Percentiles rank a stretch among this genome's conserved stretches.
These are phyloP conservation scores for Dactylellina leptospora DNA, from an alignment of 2,329 filamentous ascomycete genomes.

Conservation along the genomic window DNA sequence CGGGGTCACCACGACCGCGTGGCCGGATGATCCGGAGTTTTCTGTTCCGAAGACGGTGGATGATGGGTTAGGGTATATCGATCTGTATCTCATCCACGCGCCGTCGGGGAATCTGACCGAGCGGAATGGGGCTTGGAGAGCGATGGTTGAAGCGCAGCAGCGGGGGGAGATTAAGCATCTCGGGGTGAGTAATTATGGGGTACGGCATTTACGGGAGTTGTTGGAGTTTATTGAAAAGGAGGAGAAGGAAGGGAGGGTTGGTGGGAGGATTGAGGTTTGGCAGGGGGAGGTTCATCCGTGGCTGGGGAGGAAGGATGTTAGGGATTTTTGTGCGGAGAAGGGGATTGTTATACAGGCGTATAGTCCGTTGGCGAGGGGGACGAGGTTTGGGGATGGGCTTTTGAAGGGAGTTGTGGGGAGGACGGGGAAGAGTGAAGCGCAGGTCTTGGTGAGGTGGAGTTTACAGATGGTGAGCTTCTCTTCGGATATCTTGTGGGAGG, in stretches of 20 bases:
- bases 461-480: conserved; percentile 69
- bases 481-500: not conserved
- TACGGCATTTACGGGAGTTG: conserved; percentile 71
- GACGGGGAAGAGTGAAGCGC: conserved; percentile 76
- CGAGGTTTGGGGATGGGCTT: conserved; percentile 74
- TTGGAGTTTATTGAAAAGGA: conserved; percentile 65
- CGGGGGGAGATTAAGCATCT: conserved; percentile 70
- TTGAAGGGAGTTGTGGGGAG: conserved; percentile 74
- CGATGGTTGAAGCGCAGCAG: conserved; percentile 71
- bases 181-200: conserved; percentile 73
- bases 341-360: conserved; percentile 70
- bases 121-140: conserved; percentile 70
- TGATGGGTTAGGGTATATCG: conserved; percentile 53
- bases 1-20: conserved; percentile 7
- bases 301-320: conserved; percentile 81
- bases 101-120: conserved; percentile 68
- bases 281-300: conserved; percentile 93
- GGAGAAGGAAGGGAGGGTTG: conserved; percentile 64
- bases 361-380: conserved; percentile 70
- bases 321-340: conserved; percentile 75
- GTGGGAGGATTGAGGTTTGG: conserved; percentile 79
- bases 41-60: not conserved
- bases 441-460: conserved; percentile 82
- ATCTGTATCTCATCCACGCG: conserved; percentile 66
- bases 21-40: conserved; percentile 30